Percentiles rank a stretch among this genome's conserved stretches.
These are phyloP conservation scores for Colletotrichum phormii DNA, from an alignment of 2,329 filamentous ascomycete species.

Conservation along the genomic window DNA sequence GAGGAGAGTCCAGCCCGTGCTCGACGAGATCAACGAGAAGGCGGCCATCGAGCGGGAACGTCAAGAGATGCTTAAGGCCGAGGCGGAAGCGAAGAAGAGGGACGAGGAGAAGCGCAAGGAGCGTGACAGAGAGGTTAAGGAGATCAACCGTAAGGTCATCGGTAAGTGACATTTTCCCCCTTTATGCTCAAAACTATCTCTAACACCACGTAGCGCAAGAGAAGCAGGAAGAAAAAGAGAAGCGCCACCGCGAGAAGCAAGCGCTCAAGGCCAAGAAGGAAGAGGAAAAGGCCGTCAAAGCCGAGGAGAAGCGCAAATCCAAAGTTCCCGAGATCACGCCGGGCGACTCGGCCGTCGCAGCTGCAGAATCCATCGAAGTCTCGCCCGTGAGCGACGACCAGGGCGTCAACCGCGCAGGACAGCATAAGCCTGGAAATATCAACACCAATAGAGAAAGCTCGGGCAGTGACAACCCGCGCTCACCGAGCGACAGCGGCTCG, in stretches of 20 bases:
- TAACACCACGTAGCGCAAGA: conserved; percentile 53
- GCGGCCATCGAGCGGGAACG: conserved; percentile 78
- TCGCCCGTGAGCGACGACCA: neutral
- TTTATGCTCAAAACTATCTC: neutral
- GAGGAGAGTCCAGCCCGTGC: conserved; percentile 80
- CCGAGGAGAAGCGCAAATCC: conserved; percentile 65
- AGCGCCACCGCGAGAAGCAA: conserved; percentile 63
- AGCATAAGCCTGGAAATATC: conserved; percentile 36
- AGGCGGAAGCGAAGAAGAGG: conserved; percentile 73
- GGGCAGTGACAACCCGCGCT: conserved; percentile 29
- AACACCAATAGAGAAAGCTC: conserved; percentile 33
- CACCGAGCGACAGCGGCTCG: conserved; percentile 40
- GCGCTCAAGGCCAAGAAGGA: conserved; percentile 58
- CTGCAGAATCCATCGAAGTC: neutral
- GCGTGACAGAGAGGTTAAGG: conserved; percentile 60
- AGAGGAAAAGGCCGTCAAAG: conserved; percentile 63
- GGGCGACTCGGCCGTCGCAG: neutral
- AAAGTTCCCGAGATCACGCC: conserved; percentile 41
- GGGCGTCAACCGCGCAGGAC: neutral
- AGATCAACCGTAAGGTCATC: conserved; percentile 65
- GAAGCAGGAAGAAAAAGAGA: conserved; percentile 58
- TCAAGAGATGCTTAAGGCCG: conserved; percentile 70
- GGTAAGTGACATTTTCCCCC: conserved; percentile 58
- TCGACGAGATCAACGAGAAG: conserved; percentile 86
- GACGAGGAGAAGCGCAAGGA: conserved; percentile 68